phyloP scores from a whole-genome alignment of 1,139 yeast species.

The Blastobotrys capitulatus region DNA sequence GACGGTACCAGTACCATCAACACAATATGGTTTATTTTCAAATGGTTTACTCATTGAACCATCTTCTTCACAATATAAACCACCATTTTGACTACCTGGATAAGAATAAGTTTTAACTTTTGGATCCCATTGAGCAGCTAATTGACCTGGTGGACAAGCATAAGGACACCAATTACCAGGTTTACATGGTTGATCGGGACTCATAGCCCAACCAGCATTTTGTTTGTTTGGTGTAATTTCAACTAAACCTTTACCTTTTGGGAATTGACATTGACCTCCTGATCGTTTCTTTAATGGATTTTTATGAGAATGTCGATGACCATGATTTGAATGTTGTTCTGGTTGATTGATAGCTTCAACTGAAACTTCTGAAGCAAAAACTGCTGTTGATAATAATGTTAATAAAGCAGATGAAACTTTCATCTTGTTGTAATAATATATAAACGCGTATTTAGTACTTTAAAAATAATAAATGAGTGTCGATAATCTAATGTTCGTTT shows the following conservation, averaged over 20 bases:
- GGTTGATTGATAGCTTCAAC: neutral
- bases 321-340: constrained; percentile 4
- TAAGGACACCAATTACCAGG: constrained; percentile 80
- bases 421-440: neutral
- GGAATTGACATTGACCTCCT: constrained; percentile 49
- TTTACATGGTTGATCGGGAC: constrained; percentile 67
- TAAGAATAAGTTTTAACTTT: constrained; percentile 76
- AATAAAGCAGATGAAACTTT: neutral
- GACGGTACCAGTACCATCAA: constrained; percentile 68
- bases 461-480: neutral
- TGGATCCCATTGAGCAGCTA: constrained; percentile 70
- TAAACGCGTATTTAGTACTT: neutral
- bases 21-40: constrained; percentile 55
- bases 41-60: constrained; percentile 66
- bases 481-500: too few species aligned
- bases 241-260: constrained; percentile 59
- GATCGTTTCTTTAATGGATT: neutral
- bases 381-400: constrained; percentile 1
- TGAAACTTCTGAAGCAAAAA: neutral
- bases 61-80: constrained; percentile 64
- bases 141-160: constrained; percentile 80
- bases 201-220: constrained; percentile 87
- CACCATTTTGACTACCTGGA: constrained; percentile 78
- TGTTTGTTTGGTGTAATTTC: constrained; percentile 51
- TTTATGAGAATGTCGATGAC: constrained; percentile 1